Conservation (phyloP, 169 alveolate species). For the Plasmodium yoelii region DNA sequence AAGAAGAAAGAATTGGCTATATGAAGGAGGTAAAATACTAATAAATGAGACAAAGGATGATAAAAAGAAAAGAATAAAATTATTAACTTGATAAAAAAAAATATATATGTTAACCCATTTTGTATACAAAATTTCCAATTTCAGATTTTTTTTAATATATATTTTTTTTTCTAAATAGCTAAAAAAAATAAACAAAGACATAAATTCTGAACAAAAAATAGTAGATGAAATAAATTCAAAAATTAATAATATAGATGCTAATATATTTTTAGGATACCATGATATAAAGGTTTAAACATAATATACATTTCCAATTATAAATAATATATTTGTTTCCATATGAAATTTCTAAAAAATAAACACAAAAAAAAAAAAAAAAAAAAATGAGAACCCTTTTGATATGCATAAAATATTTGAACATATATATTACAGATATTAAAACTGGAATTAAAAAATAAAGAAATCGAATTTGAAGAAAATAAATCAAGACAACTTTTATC, state of each 20-base stretch:
- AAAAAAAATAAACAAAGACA: conserved; percentile 25
- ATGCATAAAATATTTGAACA: no score
- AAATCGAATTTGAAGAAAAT: conserved; percentile 59
- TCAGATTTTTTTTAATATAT: neutral
- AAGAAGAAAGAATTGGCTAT: conserved; percentile 24
- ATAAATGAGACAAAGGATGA: neutral
- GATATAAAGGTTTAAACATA: conserved; percentile 47
- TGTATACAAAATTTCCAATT: neutral
- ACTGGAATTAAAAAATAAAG: conserved; percentile 62
- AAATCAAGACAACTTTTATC: conserved; percentile 27
- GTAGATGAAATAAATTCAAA: conserved; percentile 39
- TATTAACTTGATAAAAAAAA: no score
- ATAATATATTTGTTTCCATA: neutral
- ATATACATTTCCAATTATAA: neutral
- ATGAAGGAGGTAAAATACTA: conserved; percentile 46
- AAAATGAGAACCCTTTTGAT: neutral
- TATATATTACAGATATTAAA: conserved; percentile 13
- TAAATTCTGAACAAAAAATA: conserved; percentile 24
- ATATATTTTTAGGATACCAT: conserved; percentile 51
- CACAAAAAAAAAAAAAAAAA: neutral
- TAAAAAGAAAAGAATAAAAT: neutral
- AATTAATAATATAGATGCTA: conserved; percentile 43
- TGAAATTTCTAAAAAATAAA: neutral
- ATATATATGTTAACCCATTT: no score
- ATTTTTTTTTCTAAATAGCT: conserved; percentile 6